A percentile compares a stretch with the other conserved stretches of the same genome.
phyloP scores from a whole-genome alignment of 2,329 filamentous ascomycete genomes.

The Nothomitra cinnamomea region DNA sequence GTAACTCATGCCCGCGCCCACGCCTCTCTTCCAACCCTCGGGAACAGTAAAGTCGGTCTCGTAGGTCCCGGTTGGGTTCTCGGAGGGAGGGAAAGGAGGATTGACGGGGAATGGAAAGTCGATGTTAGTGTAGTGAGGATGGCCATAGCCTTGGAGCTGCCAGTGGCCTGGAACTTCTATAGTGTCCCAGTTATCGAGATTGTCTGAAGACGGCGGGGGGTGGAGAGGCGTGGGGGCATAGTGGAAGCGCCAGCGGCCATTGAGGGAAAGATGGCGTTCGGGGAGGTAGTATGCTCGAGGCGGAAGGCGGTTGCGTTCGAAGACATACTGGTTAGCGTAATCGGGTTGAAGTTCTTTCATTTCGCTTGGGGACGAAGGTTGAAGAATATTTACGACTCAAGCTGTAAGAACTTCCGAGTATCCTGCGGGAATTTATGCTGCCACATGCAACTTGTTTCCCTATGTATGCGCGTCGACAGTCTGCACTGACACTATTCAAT shows the following conservation, averaged over 20 bases:
- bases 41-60: conserved; percentile 38
- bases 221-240: conserved; percentile 29
- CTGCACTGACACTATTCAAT: too few relatives aligned
- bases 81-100: conserved; percentile 40
- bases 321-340: conserved; percentile 33
- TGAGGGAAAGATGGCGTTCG: conserved; percentile 30
- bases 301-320: conserved; percentile 36
- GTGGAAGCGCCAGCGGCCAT: conserved; percentile 41
- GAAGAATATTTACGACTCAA: too few relatives aligned
- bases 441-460: too few relatives aligned
- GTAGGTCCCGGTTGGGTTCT: conserved; percentile 51
- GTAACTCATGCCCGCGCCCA: conserved; percentile 31
- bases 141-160: conserved; percentile 52
- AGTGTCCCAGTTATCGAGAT: conserved; percentile 25
- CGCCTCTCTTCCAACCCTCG: conserved; percentile 19
- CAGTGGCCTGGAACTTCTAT: conserved; percentile 50
- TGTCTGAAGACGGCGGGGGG: conserved; percentile 20
- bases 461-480: too few relatives aligned
- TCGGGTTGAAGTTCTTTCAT: conserved; percentile 21
- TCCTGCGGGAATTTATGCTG: neutral
- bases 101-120: conserved; percentile 48
- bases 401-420: too few relatives aligned
- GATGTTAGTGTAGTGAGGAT: conserved; percentile 53
- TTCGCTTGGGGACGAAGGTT: too few relatives aligned
- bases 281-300: conserved; percentile 37